Evolutionary conservation across 2,329 filamentous ascomycete species (phyloP), one percentile per base, ranked within the genome.

Genomic region (Botrytis pseudocinerea): DNA sequence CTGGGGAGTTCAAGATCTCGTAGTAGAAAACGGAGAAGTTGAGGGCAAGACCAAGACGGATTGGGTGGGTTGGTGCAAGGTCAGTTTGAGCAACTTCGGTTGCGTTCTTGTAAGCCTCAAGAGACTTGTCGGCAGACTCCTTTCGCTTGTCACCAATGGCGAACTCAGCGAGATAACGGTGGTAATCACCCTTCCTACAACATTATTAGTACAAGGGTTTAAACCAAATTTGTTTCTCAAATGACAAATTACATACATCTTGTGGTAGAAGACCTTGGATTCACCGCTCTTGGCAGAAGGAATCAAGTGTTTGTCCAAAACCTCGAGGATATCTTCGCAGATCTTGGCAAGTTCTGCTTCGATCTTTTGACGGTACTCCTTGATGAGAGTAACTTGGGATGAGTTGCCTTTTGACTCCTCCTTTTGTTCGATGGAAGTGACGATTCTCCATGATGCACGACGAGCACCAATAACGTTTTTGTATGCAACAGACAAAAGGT

Each of bases 1-100:
- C 95, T 82, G 95, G 95, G 51, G 95, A 97, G 92, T 98, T 98
- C 83, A 98, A 88, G 84, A 98, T 98, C 90, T 98, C 96, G 86
- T 98, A 97, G 91, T 97, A 97, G 89, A 98, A 98, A 82, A 98
- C 95, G 77, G 95, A 98, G 91, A 98, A 98, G 92, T 98, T 98
- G 80, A 98, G 91, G 79, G 95, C 95, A 82, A 98, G 92, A 84
- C 95, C 95, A 78, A 98, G 93, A 82, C 95, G 95, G 87, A 98
- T 98, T 81, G 95, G 95, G 89, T 98, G 95, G 75, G 96, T 98
- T 76, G 95, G 95, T 76, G 95, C 95, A 80, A 98, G 92, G 86
- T 98, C 95, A 78, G 93, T 97, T 89, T 98, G 95, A 80, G 96
- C 96, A 82, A 98, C 95, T 82, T 98, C 95, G 87, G 95, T 98